Conservation (phyloP, 208 protist genomes). For the Trypanosoma cruzi region DNA sequence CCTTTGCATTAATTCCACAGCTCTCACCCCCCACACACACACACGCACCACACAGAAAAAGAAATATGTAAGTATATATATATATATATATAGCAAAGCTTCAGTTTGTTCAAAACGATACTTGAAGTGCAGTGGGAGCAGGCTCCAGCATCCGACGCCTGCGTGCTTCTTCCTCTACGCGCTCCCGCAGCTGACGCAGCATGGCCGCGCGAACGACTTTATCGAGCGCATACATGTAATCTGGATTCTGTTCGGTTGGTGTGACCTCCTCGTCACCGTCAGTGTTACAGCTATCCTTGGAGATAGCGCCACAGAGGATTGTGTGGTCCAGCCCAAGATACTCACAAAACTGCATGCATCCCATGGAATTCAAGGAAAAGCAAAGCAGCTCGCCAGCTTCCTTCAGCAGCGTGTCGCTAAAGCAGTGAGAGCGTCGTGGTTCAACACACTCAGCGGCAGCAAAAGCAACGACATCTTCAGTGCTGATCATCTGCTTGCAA, state of each 20-base stretch:
- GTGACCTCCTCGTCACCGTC: slow-evolving; percentile 32
- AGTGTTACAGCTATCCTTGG: slow-evolving; percentile 8
- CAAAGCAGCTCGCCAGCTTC: slow-evolving; percentile 64
- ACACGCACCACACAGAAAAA: background rate
- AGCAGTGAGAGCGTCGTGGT: slow-evolving; percentile 31
- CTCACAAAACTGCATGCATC: slow-evolving; percentile 55
- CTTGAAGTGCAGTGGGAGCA: slow-evolving; percentile 19
- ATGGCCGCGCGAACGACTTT: slow-evolving; percentile 76
- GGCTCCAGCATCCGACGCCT: slow-evolving; percentile 64
- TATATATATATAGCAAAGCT: slow-evolving; percentile 33
- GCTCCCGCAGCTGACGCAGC: slow-evolving; percentile 54
- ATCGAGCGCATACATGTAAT: slow-evolving; percentile 72
- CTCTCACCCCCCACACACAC: background rate
- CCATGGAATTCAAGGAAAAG: slow-evolving; percentile 51
- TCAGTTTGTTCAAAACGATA: slow-evolving; percentile 3
- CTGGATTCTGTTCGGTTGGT: too few relatives aligned
- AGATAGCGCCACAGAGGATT: slow-evolving; percentile 8
- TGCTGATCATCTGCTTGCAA: slow-evolving; percentile 57
- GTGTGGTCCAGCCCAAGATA: slow-evolving; percentile 69
- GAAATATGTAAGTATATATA: too few relatives aligned
- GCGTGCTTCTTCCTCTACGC: slow-evolving; percentile 58
- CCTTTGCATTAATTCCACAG: too few relatives aligned
- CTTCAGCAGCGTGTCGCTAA: slow-evolving; percentile 48
- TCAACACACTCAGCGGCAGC: slow-evolving; percentile 28
- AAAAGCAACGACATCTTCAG: slow-evolving; percentile 48